phyloP scores from a whole-genome alignment of 257 asterid genomes.

The Anisodus acutangulus region DNA sequence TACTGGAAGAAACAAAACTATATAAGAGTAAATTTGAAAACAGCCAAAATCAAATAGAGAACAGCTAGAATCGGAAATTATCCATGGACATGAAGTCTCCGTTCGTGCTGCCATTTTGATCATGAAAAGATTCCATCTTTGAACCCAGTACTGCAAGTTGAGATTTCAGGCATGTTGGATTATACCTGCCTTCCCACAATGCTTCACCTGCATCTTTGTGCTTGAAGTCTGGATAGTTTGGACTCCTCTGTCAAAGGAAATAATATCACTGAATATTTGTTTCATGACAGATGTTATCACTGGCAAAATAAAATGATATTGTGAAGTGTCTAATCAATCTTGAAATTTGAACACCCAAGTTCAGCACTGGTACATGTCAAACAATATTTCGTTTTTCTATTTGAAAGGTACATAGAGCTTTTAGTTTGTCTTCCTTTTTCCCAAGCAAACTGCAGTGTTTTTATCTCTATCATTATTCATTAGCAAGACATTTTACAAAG shows the following conservation, averaged over 20 bases:
- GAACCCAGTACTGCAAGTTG: constrained; percentile 83
- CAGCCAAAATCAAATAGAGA: constrained; percentile 16
- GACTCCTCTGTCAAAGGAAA: constrained; percentile 68
- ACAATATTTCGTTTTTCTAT: neutral
- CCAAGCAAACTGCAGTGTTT: constrained; percentile 1
- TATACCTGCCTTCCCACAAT: constrained; percentile 76
- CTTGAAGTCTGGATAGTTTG: constrained; percentile 96
- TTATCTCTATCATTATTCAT: neutral
- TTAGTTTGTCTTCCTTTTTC: neutral
- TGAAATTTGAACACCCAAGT: neutral
- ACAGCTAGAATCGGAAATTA: constrained; percentile 55
- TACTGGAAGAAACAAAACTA: constrained; percentile 21
- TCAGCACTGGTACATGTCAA: neutral
- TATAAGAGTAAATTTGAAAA: constrained; percentile 27
- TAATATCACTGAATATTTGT: neutral
- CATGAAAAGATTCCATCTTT: constrained; percentile 69
- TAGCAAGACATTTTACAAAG: neutral
- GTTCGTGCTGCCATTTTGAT: constrained; percentile 55
- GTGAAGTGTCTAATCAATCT: constrained; percentile 8
- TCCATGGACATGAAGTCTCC: constrained; percentile 60
- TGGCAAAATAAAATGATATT: neutral
- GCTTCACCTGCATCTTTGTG: constrained; percentile 97
- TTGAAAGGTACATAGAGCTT: neutral
- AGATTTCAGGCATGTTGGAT: constrained; percentile 93
- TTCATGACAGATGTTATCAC: neutral